These are phyloP conservation scores for Gelatoporia subvermispora DNA, from an alignment of 768 basidiomycete genomes.

Conservation along the genomic window DNA sequence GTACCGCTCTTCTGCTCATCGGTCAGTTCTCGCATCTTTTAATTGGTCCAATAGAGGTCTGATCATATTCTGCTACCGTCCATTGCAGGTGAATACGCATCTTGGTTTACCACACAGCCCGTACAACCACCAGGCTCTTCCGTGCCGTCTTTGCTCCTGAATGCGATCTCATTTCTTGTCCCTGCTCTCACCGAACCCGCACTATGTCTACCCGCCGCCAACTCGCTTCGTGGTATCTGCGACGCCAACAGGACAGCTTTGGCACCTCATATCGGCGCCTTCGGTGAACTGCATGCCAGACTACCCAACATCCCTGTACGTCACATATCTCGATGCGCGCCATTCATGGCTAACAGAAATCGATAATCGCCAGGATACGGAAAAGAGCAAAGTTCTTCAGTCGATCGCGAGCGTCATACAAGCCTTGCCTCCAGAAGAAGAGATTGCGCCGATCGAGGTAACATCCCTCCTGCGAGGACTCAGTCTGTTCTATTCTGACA, in stretches of 20 bases:
- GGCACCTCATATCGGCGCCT: constrained; percentile 78
- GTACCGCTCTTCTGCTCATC: constrained; percentile 69
- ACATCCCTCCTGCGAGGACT: neutral
- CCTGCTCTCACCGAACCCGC: constrained; percentile 61
- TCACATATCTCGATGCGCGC: neutral
- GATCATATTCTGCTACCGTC: neutral
- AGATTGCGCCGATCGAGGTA: constrained; percentile 74
- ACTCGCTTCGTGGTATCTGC: constrained; percentile 79
- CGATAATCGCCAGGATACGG: constrained; percentile 52
- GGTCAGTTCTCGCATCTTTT: constrained; percentile 50
- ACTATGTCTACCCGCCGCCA: constrained; percentile 70
- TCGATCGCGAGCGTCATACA: constrained; percentile 93
- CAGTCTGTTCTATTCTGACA: too few relatives aligned
- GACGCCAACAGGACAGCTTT: constrained; percentile 85
- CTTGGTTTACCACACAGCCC: constrained; percentile 67
- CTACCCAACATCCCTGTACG: constrained; percentile 66
- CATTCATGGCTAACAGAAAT: neutral
- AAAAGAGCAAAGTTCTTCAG: constrained; percentile 87
- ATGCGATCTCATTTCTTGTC: constrained; percentile 63
- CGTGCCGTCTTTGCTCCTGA: constrained; percentile 49
- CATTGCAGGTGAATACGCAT: constrained; percentile 60
- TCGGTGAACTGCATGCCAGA: constrained; percentile 78
- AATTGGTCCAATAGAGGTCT: neutral
- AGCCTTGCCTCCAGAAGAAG: constrained; percentile 75
- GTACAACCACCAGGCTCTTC: constrained; percentile 19